Evolutionary conservation across 192 early-diverging fungal genomes (phyloP).

Genomic region (Coemansia sp.): DNA sequence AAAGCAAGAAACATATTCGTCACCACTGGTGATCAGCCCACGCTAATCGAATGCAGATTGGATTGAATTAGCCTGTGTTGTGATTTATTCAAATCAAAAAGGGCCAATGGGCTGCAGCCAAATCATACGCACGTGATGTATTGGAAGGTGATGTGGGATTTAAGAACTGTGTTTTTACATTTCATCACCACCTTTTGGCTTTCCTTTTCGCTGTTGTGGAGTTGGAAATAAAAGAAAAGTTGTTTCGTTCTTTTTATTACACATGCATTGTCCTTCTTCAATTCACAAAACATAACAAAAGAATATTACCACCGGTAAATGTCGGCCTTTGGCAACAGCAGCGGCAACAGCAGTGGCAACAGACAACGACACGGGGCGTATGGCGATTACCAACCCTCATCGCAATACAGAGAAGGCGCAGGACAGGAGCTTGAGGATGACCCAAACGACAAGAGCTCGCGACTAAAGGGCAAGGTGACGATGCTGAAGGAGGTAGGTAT

Average conservation of each 20-base stretch:
- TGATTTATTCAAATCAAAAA: background rate
- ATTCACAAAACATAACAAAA: background rate
- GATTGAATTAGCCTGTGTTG: background rate
- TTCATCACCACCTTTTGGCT: background rate
- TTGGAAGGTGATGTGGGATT: no score
- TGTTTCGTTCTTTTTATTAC: background rate
- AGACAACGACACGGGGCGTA: conserved; percentile 20
- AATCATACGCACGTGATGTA: background rate
- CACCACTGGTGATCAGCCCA: background rate
- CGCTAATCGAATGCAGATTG: background rate
- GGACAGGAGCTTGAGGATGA: conserved; percentile 29
- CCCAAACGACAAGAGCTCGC: conserved; percentile 48
- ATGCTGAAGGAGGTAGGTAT: conserved; percentile 40
- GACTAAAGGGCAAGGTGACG: conserved; percentile 40
- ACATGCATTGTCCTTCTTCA: background rate
- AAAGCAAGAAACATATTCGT: conserved; percentile 1
- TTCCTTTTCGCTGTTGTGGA: background rate
- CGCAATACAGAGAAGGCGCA: conserved; percentile 1
- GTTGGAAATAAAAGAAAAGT: background rate
- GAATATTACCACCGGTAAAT: background rate
- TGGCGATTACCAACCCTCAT: conserved; percentile 13
- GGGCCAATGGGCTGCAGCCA: conserved; percentile 6
- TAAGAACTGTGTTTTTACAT: no score
- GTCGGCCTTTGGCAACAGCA: background rate
- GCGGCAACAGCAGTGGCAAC: conserved; percentile 3